phyloP scores from a whole-genome alignment of 306 rosid species.

The Psophocarpus tetragonolobus region DNA sequence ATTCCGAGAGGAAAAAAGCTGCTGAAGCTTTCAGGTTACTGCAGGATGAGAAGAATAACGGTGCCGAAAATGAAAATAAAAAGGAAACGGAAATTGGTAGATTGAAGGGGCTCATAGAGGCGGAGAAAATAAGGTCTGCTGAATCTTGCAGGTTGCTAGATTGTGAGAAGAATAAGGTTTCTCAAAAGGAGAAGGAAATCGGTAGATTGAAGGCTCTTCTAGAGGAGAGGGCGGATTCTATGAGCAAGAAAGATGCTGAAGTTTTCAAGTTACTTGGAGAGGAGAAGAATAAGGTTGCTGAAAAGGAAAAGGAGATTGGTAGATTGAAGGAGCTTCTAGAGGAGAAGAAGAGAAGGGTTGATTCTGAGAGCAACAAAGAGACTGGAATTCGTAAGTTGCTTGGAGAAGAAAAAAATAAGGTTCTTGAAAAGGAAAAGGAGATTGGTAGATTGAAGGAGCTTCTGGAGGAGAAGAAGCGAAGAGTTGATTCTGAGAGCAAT shows the following conservation, averaged over 20 bases:
- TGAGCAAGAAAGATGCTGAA: constrained; percentile 54
- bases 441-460: constrained; percentile 52
- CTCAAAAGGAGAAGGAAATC: constrained; percentile 46
- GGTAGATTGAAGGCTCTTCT: constrained; percentile 45
- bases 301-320: constrained; percentile 49
- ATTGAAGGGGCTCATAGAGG: constrained; percentile 56
- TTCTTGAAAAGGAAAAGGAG: constrained; percentile 54
- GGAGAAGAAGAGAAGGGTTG: constrained; percentile 57
- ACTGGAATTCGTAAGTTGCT: constrained; percentile 36
- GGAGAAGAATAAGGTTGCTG: constrained; percentile 50
- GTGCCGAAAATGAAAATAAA: no score
- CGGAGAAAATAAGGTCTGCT: constrained; percentile 53
- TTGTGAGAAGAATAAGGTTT: constrained; percentile 47
- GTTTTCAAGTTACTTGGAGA: constrained; percentile 37
- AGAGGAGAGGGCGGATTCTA: constrained; percentile 52
- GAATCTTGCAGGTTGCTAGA: constrained; percentile 49
- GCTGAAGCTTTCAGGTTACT: constrained; percentile 42
- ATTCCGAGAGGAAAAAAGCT: constrained; percentile 52
- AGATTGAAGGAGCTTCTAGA: constrained; percentile 56
- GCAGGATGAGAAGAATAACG: constrained; percentile 47
- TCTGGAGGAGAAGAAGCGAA: constrained; percentile 57
- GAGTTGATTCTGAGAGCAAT: constrained; percentile 55
- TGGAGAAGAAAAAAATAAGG: constrained; percentile 45
- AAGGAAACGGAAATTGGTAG: constrained; percentile 48
- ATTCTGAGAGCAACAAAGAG: constrained; percentile 49